Evolutionary conservation across 805 yeast species (phyloP), one percentile per base, ranked within the genome.

Genomic region (Cyberlindnera samutprakarnensis): DNA sequence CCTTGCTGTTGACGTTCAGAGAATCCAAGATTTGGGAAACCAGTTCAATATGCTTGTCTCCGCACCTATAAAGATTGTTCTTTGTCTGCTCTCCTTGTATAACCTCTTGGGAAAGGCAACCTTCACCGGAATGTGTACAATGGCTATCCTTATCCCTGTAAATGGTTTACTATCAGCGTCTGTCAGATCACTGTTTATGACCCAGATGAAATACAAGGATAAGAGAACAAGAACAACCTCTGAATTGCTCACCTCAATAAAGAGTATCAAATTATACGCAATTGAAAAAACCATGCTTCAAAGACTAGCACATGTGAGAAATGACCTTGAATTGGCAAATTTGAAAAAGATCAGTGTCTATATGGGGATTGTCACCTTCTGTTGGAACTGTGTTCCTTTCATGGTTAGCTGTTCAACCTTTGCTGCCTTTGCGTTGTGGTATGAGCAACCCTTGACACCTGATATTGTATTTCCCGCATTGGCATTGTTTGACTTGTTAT

Each of bases 1-100:
- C 47, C 70, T 83, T 65, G 72, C 92, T 14, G 88, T 82, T 20
- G 96, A 86, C 59, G 75, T 82, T 10, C 59, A 61, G 29, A 64
- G 81, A 39, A 59, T 85, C 18, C 82, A 77, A 48, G 75, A 72
- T 23, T 56, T 81, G 33, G 54, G 72, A n/a, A 62, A 64, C 28
- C 66, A 70, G 38, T 56, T 77, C 17, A 78, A 72, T 42, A 62
- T 68, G 5, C 46, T 78, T 35, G 56, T 78, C 16, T 67, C 80
- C 27, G 73, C 78, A 2, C 86, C 86, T 5, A 53, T 74, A 13
- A 64, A 75, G 36, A 57, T 79, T 23, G 51, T 70, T 1, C 52
- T 75, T 24, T 73, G 79, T 33, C 49, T 78, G 31, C 30, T 59
- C 12, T 76, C 84, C 0, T 54, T 79, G 14, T 70, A 73, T 51